phyloP scores from a whole-genome alignment of 1,284 basidiomycete genomes.

The Exsudoporus floridanus region DNA sequence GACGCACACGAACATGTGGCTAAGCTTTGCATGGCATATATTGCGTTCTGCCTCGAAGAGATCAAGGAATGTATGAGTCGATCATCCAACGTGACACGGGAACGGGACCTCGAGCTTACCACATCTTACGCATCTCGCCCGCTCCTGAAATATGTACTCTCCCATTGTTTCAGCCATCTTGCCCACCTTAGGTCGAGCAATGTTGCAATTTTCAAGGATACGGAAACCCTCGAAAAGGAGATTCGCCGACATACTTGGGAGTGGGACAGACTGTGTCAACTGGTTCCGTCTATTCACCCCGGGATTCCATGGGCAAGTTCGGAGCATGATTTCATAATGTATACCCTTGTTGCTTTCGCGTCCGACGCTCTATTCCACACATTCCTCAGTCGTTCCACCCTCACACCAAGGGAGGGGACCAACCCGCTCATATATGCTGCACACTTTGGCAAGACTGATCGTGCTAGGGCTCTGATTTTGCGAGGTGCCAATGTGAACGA shows the following conservation, averaged over 20 bases:
- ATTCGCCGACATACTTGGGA: background rate
- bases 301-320: constrained; percentile 1
- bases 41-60: constrained; percentile 6
- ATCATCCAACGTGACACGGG: background rate
- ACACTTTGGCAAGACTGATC: background rate
- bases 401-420: background rate
- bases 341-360: constrained; percentile 6
- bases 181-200: background rate
- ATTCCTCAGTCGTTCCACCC: background rate
- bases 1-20: constrained; percentile 5
- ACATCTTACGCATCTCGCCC: background rate
- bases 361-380: background rate
- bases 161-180: constrained; percentile 9
- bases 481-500: background rate
- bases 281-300: background rate
- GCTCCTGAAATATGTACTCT: constrained; percentile 7
- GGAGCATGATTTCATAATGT: constrained; percentile 5
- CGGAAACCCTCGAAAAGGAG: background rate
- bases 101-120: background rate
- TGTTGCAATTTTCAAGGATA: background rate
- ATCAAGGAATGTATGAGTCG: background rate
- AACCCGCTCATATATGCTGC: constrained; percentile 14
- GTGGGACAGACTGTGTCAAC: constrained; percentile 7
- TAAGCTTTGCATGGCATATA: constrained; percentile 10
- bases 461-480: background rate